Base-by-base conservation (phyloP, 2,329 filamentous ascomycete genomes). In the Claviceps sp. region DNA sequence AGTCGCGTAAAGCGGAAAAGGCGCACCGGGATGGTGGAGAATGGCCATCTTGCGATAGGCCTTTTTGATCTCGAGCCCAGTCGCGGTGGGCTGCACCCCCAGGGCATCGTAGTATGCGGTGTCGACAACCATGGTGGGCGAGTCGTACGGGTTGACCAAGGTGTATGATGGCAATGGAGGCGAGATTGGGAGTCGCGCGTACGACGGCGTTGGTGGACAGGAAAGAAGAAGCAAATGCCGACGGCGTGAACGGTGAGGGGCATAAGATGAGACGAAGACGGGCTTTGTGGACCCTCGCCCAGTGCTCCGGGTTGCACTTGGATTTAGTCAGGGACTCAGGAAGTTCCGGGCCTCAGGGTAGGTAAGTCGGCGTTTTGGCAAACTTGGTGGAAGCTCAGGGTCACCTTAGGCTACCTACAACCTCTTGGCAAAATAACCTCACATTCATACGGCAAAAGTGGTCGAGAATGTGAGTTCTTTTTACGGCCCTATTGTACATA, bases 41-140 rank as follows among this genome's bases (percentile, higher is more conserved):
- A 97, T 96, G 60, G 93, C 93, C 60, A 93, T 79, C 72, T 91
- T 96, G 66, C 90, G 82, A 71, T 96, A 96, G 30, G 90, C 90
- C 73, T 95, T 95, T 70, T 96, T 96, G 71, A 96, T 96, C 67
- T 96, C 89, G 49, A 95, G 79, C 67, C 91, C 87, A 41, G 87
- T 85, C 34, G 90, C 91, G 52, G 85, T 88, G 58, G 88, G 84
- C 71, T 84, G 75, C 62, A 96, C 89, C 64, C 86, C 87, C 41
- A 96, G 76, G 60, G 81, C 82, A 70, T 95, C 89, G 70, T 94
- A 94, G 71, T 95, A 95, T 60, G 81, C 73, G 54, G 88, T 94
- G 69, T 95, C 88, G 62, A 85, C 86, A 61, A 93, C 88, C 88
- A 94, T 94, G 64, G 63, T 74, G 64, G 58, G 51, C 38, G 50